Evolutionary conservation across 2,329 filamentous ascomycete genomes (phyloP).

Genomic region (Elsinoe necatrix): DNA sequence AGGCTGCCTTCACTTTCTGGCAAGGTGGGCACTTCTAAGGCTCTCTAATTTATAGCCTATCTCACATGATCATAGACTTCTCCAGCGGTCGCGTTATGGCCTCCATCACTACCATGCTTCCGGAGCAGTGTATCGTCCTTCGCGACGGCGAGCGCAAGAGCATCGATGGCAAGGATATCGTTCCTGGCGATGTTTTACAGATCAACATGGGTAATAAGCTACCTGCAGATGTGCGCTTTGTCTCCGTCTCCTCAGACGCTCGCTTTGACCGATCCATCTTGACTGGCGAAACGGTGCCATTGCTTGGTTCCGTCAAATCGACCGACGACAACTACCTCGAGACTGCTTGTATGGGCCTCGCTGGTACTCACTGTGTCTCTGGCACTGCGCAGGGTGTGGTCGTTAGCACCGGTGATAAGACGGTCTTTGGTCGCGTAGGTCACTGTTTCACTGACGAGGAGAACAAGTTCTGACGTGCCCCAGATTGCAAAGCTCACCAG

Average conservation of each 20-base stretch:
- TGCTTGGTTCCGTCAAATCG: slow-evolving; percentile 55
- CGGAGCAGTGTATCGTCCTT: slow-evolving; percentile 58
- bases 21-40: slow-evolving; percentile 23
- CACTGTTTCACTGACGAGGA: neutral
- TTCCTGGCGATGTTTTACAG: slow-evolving; percentile 61
- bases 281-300: slow-evolving; percentile 44
- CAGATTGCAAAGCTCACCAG: slow-evolving; percentile 60
- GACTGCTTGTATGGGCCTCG: slow-evolving; percentile 65
- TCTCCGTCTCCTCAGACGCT: slow-evolving; percentile 59
- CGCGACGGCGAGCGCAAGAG: slow-evolving; percentile 46
- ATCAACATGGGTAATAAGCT: slow-evolving; percentile 66
- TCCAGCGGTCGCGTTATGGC: slow-evolving; percentile 69
- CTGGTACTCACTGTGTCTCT: slow-evolving; percentile 70
- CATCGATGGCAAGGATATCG: slow-evolving; percentile 44
- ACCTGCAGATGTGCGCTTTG: slow-evolving; percentile 63
- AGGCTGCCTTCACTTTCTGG: slow-evolving; percentile 49
- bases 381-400: slow-evolving; percentile 60
- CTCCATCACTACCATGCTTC: slow-evolving; percentile 73
- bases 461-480: neutral
- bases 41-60: too few relatives aligned
- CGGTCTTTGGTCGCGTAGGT: slow-evolving; percentile 60
- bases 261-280: slow-evolving; percentile 67
- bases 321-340: slow-evolving; percentile 69
- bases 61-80: slow-evolving; percentile 56
- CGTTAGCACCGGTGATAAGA: slow-evolving; percentile 62